Percentiles rank a stretch among this genome's conserved stretches.
Conservation (phyloP, 306 rosid species). For the Aeschynomene evenia region DNA sequence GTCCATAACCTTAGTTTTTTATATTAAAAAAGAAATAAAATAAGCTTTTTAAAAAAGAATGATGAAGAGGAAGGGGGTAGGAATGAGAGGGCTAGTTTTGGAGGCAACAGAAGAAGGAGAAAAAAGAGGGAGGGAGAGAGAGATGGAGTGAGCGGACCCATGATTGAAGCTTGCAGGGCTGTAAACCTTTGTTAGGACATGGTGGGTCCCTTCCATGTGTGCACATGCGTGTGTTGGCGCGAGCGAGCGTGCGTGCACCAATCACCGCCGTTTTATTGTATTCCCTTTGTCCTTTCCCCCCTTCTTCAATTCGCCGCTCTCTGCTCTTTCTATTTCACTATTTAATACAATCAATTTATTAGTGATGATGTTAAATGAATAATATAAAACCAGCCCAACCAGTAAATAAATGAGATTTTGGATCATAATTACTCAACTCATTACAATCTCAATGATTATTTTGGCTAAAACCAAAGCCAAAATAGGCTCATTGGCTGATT, state of each 20-base stretch:
- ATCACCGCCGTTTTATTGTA: constrained; percentile 18
- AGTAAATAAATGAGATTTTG: too few relatives aligned
- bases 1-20: not conserved
- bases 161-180: constrained; percentile 31
- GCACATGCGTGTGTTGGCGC: constrained; percentile 43
- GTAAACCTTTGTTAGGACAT: constrained; percentile 46
- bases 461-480: too few relatives aligned
- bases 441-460: too few relatives aligned
- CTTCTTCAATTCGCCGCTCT: too few relatives aligned
- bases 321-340: not conserved
- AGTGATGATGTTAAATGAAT: too few relatives aligned
- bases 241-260: constrained; percentile 41
- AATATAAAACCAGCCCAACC: too few relatives aligned
- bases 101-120: not conserved
- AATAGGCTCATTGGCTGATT: too few relatives aligned
- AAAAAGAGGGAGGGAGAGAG: not conserved
- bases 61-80: too few relatives aligned
- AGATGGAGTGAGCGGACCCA: constrained; percentile 22
- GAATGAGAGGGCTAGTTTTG: constrained; percentile 25
- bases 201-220: constrained; percentile 60
- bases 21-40: not conserved
- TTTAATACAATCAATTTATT: too few relatives aligned
- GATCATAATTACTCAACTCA: too few relatives aligned
- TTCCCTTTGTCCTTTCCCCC: not conserved
- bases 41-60: too few relatives aligned